Base-by-base conservation (phyloP, 148 eudicot species). In the Arctostaphylos glauca region DNA sequence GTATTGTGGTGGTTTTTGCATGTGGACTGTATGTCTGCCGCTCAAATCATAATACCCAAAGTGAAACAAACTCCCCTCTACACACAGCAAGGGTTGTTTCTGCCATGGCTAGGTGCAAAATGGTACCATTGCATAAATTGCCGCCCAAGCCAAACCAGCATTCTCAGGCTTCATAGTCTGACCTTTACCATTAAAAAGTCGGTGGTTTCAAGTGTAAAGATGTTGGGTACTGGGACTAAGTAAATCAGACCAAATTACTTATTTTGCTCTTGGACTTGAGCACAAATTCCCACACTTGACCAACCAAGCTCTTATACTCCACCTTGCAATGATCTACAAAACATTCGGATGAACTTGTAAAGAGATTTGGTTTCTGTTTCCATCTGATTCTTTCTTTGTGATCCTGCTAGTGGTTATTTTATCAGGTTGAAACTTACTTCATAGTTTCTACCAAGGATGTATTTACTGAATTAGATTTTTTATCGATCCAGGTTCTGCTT, bases 401-500 rank as follows among this genome's bases (percentile, higher is more conserved):
- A 25, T 62, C 21, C 54, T 48, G 44, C 47, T 64, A 14, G 46
- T 16, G 64, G 43, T 12, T 62, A 15, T 16, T 80, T 5, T 2
- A 31, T 25, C 4, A 18, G 50, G 5, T 62, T 43, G 60, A 44
- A 55, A 43, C 9, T 13, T 6, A 48, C 19, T 54, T 46, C n/a
- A 7, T 70, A 19, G 9, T 81, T 47, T 46, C 4, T 80, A 49
- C 64, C 76, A 71, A 46, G 53, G 48, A 46, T 47, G 19, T 68
- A 9, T 49, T 67, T 77, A n/a, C 14, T 15, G 38, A 77, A 47
- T 2, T 3, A 52, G 15, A 18, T 4, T 79, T 9, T 56, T 15
- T 41, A 25, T 21, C 74, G 41, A 60, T 81, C 73, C 82, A 88
- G 90, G 93, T 80, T 89, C 84, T 82, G 79, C 59, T 82, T 85